Base-by-base conservation (phyloP, 2,329 filamentous ascomycete species). In the Phoma sp. region DNA sequence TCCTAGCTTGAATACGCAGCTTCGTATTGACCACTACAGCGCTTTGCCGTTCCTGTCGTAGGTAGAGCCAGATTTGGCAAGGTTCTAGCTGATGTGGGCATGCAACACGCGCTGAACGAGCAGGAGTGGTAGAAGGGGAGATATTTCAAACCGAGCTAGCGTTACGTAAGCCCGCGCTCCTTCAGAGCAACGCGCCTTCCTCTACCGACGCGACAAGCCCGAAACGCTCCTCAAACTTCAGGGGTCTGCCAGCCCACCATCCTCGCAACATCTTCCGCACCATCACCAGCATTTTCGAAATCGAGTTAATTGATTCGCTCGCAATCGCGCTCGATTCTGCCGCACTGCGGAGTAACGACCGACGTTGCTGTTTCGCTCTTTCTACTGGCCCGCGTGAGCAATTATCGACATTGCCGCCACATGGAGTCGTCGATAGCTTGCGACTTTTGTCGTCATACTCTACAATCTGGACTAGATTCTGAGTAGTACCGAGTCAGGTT, bases 191-290 rank as follows among this genome's bases (percentile, higher is more conserved):
- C 43, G 43, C 32, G 43, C 30, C 43, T 48, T 32, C 43, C 26
- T 53, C 21, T 20, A 32, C 51, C 51, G 43, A 58, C 57, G 64
- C 62, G 64, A 67, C 63, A 53, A 38, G 56, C 25, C 48, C 62
- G 63, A 66, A 66, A 68, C 65, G 56, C 59, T 60, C 50, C 54
- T 66, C 60, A 65, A 54, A 68, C 65, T 42, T 55, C 61, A 66
- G 63, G 60, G 52, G 57, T 38, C 33, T 49, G 53, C 50, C 57
- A 60, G 53, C 52, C 47, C 63, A 51, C 60, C 53, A 50, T 53
- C 54, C 57, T 59, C 62, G 58, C 59, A 61, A 56, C 56, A 28
- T 46, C 46, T 54, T 56, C 65, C 62, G 62, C 65, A 65, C 65
- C 65, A 67, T 62, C 52, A 56, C 38, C 42, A 58, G 45, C 33